Conservation (phyloP, 2,329 filamentous ascomycete genomes). For the Cladobotryum mycophilum region DNA sequence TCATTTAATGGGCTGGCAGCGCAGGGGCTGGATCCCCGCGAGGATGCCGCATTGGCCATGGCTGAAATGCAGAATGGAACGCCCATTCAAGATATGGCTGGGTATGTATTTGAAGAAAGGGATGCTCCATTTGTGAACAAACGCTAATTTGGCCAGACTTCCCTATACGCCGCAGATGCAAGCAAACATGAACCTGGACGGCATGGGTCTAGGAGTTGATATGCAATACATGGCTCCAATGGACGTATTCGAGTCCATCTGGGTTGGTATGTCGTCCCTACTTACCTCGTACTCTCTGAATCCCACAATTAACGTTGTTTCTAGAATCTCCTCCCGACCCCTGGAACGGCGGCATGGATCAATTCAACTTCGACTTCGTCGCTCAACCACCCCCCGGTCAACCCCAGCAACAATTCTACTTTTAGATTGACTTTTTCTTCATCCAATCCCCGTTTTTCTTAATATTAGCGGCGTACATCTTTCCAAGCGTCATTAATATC, state of each 20-base stretch:
- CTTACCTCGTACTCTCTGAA: neutral
- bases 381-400: slow-evolving; percentile 54
- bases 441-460: too few species aligned
- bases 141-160: slow-evolving; percentile 6
- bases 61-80: slow-evolving; percentile 57
- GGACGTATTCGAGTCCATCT: slow-evolving; percentile 63
- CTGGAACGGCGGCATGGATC: slow-evolving; percentile 48
- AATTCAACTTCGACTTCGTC: slow-evolving; percentile 55
- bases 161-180: slow-evolving; percentile 34
- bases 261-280: slow-evolving; percentile 49
- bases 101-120: slow-evolving; percentile 22
- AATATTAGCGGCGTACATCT: too few species aligned
- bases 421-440: slow-evolving; percentile 25
- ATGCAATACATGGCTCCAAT: slow-evolving; percentile 58
- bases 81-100: slow-evolving; percentile 39
- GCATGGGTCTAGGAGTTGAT: slow-evolving; percentile 48
- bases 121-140: neutral
- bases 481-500: too few species aligned
- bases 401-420: slow-evolving; percentile 53
- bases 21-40: slow-evolving; percentile 42
- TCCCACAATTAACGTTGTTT: neutral
- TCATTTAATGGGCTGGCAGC: slow-evolving; percentile 18
- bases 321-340: slow-evolving; percentile 53
- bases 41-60: slow-evolving; percentile 59
- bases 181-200: slow-evolving; percentile 33